phyloP scores from a whole-genome alignment of 1,284 basidiomycete species.

The Lentinula novae-zelandiae region DNA sequence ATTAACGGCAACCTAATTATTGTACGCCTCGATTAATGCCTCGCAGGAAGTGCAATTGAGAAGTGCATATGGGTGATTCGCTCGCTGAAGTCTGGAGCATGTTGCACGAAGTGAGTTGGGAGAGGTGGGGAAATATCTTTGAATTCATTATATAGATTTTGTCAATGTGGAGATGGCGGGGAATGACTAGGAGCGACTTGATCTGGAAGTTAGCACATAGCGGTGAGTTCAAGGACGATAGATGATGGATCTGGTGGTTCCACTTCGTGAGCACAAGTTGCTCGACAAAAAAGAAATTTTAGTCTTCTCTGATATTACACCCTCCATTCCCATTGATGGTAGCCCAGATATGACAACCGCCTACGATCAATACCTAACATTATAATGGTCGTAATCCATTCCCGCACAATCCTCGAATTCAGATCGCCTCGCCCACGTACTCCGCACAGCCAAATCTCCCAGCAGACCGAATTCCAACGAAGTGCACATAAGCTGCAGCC shows the following conservation, averaged over 20 bases:
- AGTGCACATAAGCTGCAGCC: constrained; percentile 3
- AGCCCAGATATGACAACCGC: neutral
- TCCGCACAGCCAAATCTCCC: constrained; percentile 9
- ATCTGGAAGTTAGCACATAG: too few species aligned
- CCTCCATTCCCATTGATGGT: neutral
- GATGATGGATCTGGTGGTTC: neutral
- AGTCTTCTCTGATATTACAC: neutral
- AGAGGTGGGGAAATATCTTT: too few species aligned
- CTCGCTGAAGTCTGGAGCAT: too few species aligned
- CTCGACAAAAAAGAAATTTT: neutral
- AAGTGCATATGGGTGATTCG: too few species aligned
- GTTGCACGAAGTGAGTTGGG: too few species aligned
- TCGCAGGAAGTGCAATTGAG: too few species aligned
- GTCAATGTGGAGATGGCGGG: too few species aligned
- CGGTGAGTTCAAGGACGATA: too few species aligned
- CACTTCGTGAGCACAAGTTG: neutral
- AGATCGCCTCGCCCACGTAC: neutral
- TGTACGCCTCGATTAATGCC: too few species aligned
- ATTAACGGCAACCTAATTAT: too few species aligned
- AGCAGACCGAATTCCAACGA: constrained; percentile 6
- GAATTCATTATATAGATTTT: too few species aligned
- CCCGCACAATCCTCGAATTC: neutral
- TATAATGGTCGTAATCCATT: neutral
- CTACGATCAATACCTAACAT: neutral
- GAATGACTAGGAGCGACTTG: too few species aligned